These are phyloP conservation scores for Yarrowia phangngaensis DNA, from an alignment of 805 yeast genomes.

Conservation along the genomic window DNA sequence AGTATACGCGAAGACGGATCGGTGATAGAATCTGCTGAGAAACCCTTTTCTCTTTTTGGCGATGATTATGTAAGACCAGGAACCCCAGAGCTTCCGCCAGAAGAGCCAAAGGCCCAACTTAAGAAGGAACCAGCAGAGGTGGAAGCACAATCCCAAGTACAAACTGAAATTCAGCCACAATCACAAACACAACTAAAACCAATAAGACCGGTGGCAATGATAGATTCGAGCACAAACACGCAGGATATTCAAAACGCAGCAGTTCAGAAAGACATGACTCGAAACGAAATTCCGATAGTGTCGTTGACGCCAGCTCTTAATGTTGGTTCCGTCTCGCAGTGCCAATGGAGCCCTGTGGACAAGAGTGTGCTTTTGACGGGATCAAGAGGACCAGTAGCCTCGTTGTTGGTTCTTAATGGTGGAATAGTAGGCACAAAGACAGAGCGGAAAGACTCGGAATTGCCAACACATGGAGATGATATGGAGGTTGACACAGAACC, in stretches of 20 bases:
- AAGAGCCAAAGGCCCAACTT: no score
- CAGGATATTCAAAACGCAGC: slow-evolving; percentile 1
- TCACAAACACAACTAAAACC: background rate
- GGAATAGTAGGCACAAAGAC: background rate
- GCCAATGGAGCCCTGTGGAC: slow-evolving; percentile 19
- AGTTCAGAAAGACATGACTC: slow-evolving; percentile 12
- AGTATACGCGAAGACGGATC: slow-evolving; percentile 44
- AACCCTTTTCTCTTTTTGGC: slow-evolving; percentile 28
- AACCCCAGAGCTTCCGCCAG: slow-evolving; percentile 14
- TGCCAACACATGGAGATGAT: slow-evolving; percentile 3
- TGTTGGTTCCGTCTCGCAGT: slow-evolving; percentile 2
- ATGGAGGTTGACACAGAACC: slow-evolving; percentile 13
- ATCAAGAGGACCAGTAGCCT: slow-evolving; percentile 3
- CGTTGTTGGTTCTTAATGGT: background rate
- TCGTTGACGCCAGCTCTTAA: slow-evolving; percentile 5
- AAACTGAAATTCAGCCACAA: background rate
- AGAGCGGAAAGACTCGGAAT: background rate
- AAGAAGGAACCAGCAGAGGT: background rate
- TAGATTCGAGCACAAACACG: background rate
- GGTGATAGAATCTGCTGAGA: slow-evolving; percentile 34
- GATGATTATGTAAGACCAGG: slow-evolving; percentile 29
- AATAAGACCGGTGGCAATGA: background rate
- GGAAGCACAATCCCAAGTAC: background rate
- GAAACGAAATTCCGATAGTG: slow-evolving; percentile 8
- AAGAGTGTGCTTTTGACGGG: slow-evolving; percentile 4